A percentile compares a stretch with the other conserved stretches of the same genome.
Conservation (phyloP, 768 basidiomycete genomes). For the Amanita thiersii region DNA sequence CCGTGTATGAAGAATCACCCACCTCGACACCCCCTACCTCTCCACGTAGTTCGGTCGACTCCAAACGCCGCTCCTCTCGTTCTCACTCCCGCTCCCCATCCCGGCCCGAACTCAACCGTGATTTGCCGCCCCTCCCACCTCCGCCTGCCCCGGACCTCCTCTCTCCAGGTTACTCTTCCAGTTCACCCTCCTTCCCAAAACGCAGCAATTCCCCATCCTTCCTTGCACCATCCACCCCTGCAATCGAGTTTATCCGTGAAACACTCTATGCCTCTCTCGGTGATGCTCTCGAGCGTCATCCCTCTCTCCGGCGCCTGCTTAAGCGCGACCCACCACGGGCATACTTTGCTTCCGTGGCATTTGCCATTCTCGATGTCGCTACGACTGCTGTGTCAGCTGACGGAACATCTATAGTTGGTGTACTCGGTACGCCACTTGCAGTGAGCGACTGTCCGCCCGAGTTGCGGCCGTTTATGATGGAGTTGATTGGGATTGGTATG, state of each 20-base stretch:
- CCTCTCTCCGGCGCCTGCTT: conserved; percentile 48
- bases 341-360: conserved; percentile 70
- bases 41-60: conserved; percentile 10
- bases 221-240: conserved; percentile 43
- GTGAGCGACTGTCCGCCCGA: conserved; percentile 52
- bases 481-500: conserved; percentile 48
- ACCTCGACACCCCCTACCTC: conserved; percentile 15
- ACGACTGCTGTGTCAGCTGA: conserved; percentile 34
- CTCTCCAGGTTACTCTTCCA: conserved; percentile 5
- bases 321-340: conserved; percentile 60
- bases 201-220: conserved; percentile 30
- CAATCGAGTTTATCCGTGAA: conserved; percentile 76
- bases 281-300: conserved; percentile 52
- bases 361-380: conserved; percentile 65
- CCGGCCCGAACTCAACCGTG: neutral
- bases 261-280: conserved; percentile 79
- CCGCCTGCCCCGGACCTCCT: neutral
- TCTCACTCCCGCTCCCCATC: conserved; percentile 13
- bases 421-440: conserved; percentile 49
- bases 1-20: conserved; percentile 41
- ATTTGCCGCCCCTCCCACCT: conserved; percentile 4
- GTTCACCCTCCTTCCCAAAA: neutral
- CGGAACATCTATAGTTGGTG: conserved; percentile 46
- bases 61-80: conserved; percentile 19
- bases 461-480: conserved; percentile 63